Evolutionary conservation across 768 basidiomycete species (phyloP), one percentile per base, ranked within the genome.

Genomic region (Tricholoma sp.): DNA sequence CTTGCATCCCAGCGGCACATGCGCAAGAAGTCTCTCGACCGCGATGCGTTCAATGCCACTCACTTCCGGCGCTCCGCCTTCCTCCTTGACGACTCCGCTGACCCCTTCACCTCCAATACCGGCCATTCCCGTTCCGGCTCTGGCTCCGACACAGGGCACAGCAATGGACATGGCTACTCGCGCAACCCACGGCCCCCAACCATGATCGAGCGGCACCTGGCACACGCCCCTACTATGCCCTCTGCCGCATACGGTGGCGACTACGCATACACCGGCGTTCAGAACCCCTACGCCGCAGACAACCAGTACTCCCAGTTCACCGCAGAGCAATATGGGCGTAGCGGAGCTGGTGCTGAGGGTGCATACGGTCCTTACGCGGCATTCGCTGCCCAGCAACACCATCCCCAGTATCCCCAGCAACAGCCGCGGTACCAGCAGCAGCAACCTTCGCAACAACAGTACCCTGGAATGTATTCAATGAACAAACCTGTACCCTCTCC

Each of bases 61-160:
- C 74, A 74, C 13, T 84, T 84, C 71, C 77, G 77, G 32, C 78
- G 79, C 58, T 84, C 83, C 17, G 76, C 73, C 11, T 62, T 79
- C 8, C 64, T 86, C 18, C 62, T 71, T 12, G 54, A 67, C 13
- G 68, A 73, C 54, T 56, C 60, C 12, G 28, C n/a, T 10, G 56
- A 53, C 12, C 55, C 60, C 59, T 32, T 47, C 65, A 53, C 33
- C 61, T 50, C 50, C 54, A 58, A 17, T 41, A 54, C 31, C 59
- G 62, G n/a, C 50, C 58, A 20, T 52, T 15, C 28, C 4, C 29
- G 31, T 11, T n/a, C 42, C 18, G 10, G 20, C 42, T 20, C 28
- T n/a, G 6, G 47, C 12, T 45, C 44, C 2, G 44, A 28, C 24
- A 12, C 44, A 0, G 39, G 39, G 17, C 6, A 15, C 4, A 29